Percentiles rank a stretch among this genome's conserved stretches.
phyloP scores from a whole-genome alignment of 768 basidiomycete genomes.

The Pleurotus platypus region DNA sequence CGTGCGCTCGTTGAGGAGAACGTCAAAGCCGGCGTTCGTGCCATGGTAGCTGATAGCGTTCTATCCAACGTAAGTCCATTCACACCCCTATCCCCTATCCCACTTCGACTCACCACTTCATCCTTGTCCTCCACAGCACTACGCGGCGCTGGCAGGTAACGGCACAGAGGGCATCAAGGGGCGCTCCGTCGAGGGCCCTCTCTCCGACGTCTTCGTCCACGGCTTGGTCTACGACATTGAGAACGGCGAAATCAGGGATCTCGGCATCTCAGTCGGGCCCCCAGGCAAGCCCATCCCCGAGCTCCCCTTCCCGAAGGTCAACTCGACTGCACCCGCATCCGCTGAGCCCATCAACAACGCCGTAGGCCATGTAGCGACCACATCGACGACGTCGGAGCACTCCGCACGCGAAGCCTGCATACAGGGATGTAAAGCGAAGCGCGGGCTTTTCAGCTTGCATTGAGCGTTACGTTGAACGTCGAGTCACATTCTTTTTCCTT shows the following conservation, averaged over 20 bases:
- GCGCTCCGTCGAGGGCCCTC: background rate
- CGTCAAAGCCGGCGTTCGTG: constrained; percentile 25
- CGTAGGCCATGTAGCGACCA: background rate
- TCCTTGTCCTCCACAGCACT: background rate
- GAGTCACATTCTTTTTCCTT: too few relatives aligned
- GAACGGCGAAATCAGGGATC: constrained; percentile 4
- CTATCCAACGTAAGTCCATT: constrained; percentile 15
- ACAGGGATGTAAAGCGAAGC: background rate
- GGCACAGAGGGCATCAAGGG: constrained; percentile 1
- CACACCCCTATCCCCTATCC: background rate
- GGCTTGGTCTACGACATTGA: constrained; percentile 6
- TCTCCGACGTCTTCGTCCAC: constrained; percentile 5
- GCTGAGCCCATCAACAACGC: background rate
- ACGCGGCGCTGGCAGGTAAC: constrained; percentile 5
- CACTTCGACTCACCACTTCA: background rate
- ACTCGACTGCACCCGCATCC: background rate
- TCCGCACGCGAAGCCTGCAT: background rate
- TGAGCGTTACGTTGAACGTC: background rate
- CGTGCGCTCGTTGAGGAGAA: constrained; percentile 43
- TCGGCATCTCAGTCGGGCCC: constrained; percentile 5
- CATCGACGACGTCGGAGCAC: background rate
- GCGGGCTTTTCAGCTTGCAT: background rate
- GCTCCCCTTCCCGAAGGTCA: constrained; percentile 5
- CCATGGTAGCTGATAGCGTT: constrained; percentile 15
- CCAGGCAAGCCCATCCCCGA: constrained; percentile 6